Percentiles rank a stretch among this genome's conserved stretches.
phyloP scores from a whole-genome alignment of 2,329 filamentous ascomycete species.

The Ambrosiella cleistominuta region DNA sequence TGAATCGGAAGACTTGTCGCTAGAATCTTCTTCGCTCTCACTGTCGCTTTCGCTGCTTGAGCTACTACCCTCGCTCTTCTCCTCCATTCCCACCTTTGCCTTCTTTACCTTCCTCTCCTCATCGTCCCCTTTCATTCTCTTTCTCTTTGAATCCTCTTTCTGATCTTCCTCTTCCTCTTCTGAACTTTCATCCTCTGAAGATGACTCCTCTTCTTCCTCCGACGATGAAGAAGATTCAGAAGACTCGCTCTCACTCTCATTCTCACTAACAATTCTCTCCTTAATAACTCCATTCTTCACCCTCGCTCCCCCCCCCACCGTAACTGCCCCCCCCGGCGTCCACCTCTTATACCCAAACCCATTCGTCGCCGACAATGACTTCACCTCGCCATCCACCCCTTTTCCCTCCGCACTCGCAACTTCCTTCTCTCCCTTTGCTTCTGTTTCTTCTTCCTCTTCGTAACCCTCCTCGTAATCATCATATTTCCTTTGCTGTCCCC shows the following conservation, averaged over 20 bases:
- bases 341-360: constrained; percentile 13
- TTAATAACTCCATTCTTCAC: not conserved
- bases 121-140: constrained; percentile 13
- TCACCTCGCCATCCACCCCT: not conserved
- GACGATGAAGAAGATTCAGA: not conserved
- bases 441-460: not conserved
- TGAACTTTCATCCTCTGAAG: not conserved
- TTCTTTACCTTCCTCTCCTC: constrained; percentile 3
- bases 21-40: not conserved
- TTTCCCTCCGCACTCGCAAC: not conserved
- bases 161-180: not conserved
- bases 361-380: constrained; percentile 4
- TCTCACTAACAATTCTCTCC: not conserved
- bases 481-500: not conserved
- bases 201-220: not conserved
- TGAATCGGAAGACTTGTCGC: not conserved
- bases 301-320: not conserved
- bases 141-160: constrained; percentile 5
- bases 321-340: constrained; percentile 6
- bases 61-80: constrained; percentile 8
- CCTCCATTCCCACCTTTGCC: constrained; percentile 19
- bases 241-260: not conserved
- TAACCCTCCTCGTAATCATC: not conserved
- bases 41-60: no score
- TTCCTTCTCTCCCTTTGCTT: no score